Evolutionary conservation across 805 yeast genomes (phyloP).

Genomic region (Saturnispora quitensis): DNA sequence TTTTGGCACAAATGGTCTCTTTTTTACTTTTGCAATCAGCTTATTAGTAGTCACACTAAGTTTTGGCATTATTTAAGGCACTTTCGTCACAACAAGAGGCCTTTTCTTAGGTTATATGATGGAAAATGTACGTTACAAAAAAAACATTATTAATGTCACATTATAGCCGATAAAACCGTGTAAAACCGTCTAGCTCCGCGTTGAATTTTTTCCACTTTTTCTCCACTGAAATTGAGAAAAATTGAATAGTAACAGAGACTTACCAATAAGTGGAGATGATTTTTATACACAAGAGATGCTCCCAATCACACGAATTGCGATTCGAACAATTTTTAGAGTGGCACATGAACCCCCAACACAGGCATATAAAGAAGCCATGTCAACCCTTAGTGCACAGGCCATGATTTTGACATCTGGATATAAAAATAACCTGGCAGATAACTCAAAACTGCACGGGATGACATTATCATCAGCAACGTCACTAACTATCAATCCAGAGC

Average conservation of each 20-base stretch:
- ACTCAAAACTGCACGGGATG: constrained; percentile 49
- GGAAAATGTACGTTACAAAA: not conserved
- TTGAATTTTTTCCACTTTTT: not conserved
- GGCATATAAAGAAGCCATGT: constrained; percentile 27
- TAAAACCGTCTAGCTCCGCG: not conserved
- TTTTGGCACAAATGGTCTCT: not conserved
- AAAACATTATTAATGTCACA: not conserved
- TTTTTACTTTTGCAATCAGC: not conserved
- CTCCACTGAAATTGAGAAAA: not conserved
- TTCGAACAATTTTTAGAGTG: constrained; percentile 11
- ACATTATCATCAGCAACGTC: constrained; percentile 84
- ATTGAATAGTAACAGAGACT: not conserved
- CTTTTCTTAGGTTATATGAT: not conserved
- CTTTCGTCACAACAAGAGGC: not conserved
- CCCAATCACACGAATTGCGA: not conserved
- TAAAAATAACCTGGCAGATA: constrained; percentile 13
- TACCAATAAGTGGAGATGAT: not conserved
- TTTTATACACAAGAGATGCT: not conserved
- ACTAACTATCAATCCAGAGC: constrained; percentile 65
- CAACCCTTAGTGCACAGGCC: constrained; percentile 34
- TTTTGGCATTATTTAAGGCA: not conserved
- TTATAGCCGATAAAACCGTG: not conserved
- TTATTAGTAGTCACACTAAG: not conserved
- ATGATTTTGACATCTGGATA: constrained; percentile 49
- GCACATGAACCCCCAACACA: constrained; percentile 20